Base-by-base conservation (phyloP, 495 filamentous ascomycete species). In the Bacidia gigantensis region DNA sequence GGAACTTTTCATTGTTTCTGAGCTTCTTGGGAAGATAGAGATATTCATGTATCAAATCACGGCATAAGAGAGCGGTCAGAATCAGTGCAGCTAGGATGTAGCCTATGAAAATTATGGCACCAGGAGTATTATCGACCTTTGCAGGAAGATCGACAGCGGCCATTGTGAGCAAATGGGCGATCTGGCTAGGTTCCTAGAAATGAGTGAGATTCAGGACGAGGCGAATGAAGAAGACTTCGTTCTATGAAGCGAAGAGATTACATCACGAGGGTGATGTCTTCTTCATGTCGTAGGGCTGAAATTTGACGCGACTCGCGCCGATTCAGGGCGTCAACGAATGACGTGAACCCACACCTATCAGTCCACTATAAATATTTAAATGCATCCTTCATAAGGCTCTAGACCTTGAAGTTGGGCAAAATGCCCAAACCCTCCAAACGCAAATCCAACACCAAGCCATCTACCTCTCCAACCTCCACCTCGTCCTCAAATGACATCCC, bases 401-500 rank as follows among this genome's bases (percentile, higher is more conserved):
- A 35, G 14, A 35, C 29, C 29, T 14, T 7, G 29, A 5, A 35
- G 14, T 35, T 35, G 29, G 29, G 29, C 29, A 35, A 5, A 17
- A 52, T 46, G 40, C 39, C 2, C n/a, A 52, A 46, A 52, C 24
- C 50, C 0, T 39, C 49, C 11, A 52, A 52, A 22, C 38, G 40
- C 10, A 41, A 52, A 46, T 26, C 25, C 18, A 11, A 20, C n/a
- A 7, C 14, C 22, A 52, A 52, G 21, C 14, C 18, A 38, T n/a
- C 44, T 46, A n/a, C 47, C 25, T 49, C 47, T 10, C 39, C 55
- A 11, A 52, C 43, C 22, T 17, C 56, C 50, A 41, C 52, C 38
- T 17, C 9, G 7, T 20, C 65, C 18, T 67, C 64, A 7, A 69
- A 73, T 22, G 42, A 48, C 2, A 40, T 50, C 11, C 77, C 79